phyloP scores from a whole-genome alignment of 2,329 filamentous ascomycete species.

The Colletotrichum liriopes region DNA sequence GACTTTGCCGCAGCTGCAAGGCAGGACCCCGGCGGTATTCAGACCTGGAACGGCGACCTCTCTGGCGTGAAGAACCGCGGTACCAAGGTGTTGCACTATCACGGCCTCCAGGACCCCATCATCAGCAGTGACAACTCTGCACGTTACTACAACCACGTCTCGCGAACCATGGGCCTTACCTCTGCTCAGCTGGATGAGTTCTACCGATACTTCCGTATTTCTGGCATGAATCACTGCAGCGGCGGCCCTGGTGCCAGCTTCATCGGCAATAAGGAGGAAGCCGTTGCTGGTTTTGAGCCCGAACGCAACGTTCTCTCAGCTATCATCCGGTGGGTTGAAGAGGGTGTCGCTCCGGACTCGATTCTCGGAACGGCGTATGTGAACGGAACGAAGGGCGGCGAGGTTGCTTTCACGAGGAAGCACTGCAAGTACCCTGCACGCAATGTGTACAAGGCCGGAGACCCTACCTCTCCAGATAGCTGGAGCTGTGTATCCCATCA shows the following conservation, averaged over 20 bases:
- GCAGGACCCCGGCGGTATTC: conserved; percentile 55
- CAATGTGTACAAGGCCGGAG: conserved; percentile 49
- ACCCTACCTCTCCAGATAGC: conserved; percentile 42
- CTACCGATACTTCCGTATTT: conserved; percentile 52
- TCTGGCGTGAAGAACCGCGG: conserved; percentile 56
- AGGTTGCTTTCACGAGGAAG: conserved; percentile 50
- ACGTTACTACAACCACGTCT: conserved; percentile 65
- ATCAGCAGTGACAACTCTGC: conserved; percentile 62
- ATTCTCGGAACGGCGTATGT: conserved; percentile 54
- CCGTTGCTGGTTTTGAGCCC: conserved; percentile 48
- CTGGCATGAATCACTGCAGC: conserved; percentile 53
- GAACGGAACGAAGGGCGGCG: conserved; percentile 46
- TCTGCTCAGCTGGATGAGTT: conserved; percentile 53
- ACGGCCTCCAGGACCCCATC: conserved; percentile 60
- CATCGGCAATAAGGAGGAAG: conserved; percentile 47
- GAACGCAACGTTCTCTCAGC: conserved; percentile 50
- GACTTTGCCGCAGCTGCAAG: conserved; percentile 55
- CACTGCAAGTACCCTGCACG: conserved; percentile 55
- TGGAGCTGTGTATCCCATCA: conserved; percentile 37
- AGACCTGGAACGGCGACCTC: conserved; percentile 59
- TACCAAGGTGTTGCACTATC: conserved; percentile 63
- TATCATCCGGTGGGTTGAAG: conserved; percentile 51
- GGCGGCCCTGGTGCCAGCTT: conserved; percentile 49
- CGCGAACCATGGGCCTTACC: conserved; percentile 57
- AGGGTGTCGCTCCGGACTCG: conserved; percentile 49